Percentiles rank a stretch among this genome's conserved stretches.
phyloP scores from a whole-genome alignment of 129 eudicot genomes.

The Ambrosia artemisiifolia region DNA sequence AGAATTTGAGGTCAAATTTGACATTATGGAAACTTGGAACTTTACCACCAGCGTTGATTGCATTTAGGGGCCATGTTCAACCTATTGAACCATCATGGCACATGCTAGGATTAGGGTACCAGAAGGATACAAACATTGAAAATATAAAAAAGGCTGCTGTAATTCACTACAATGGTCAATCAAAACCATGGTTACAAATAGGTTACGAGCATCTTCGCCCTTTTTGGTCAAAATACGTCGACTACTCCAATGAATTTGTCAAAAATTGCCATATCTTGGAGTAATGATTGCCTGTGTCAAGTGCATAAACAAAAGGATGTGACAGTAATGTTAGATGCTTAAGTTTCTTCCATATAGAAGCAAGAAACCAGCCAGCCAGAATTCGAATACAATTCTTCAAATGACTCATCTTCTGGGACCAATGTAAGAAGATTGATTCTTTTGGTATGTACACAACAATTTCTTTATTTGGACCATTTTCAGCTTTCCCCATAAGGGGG shows the following conservation, averaged over 20 bases:
- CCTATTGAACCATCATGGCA: slow-evolving; percentile 95
- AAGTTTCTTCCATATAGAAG: slow-evolving; percentile 30
- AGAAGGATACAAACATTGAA: slow-evolving; percentile 74
- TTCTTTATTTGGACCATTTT: slow-evolving; percentile 45
- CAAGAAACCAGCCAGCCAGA: slow-evolving; percentile 33
- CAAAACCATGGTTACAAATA: slow-evolving; percentile 96
- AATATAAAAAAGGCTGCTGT: slow-evolving; percentile 81
- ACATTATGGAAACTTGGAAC: slow-evolving; percentile 99
- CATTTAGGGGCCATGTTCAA: slow-evolving; percentile 85
- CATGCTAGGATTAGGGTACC: slow-evolving; percentile 97
- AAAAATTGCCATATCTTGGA: slow-evolving; percentile 87
- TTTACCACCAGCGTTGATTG: slow-evolving; percentile 93
- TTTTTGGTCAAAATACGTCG: slow-evolving; percentile 88
- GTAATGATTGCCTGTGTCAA: slow-evolving; percentile 35
- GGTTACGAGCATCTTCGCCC: slow-evolving; percentile 96
- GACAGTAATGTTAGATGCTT: slow-evolving; percentile 12
- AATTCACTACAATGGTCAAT: slow-evolving; percentile 96
- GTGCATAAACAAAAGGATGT: slow-evolving; percentile 22
- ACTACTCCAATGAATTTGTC: slow-evolving; percentile 86
- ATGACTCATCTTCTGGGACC: slow-evolving; percentile 25
- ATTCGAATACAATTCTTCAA: slow-evolving; percentile 17
- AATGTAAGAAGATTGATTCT: slow-evolving; percentile 47
- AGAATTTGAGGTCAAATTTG: slow-evolving; percentile 89
- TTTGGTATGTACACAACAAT: slow-evolving; percentile 52
- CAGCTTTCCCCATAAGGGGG: slow-evolving; percentile 26